Base-by-base conservation (phyloP, 2,329 filamentous ascomycete genomes). In the Fusarium domesticum region DNA sequence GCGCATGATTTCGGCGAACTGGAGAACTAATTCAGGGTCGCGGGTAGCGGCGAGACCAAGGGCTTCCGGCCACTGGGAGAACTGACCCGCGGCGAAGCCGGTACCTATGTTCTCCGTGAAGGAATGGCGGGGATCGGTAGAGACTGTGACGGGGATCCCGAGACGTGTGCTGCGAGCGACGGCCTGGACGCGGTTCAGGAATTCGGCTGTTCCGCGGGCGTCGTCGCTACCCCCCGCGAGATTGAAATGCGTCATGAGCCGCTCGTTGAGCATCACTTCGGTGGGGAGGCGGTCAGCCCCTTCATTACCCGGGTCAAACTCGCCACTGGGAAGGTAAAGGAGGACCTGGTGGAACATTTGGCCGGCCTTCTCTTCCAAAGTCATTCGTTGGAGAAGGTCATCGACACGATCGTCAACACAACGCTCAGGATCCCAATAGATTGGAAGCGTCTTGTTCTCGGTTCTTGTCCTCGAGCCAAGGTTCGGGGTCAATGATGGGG, bases 11-110 rank as follows among this genome's bases (percentile, higher is more conserved):
- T 77, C 69, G 6, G 70, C 74, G 39, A 78, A 78, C 14, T 59
- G 63, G 37, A 68, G 57, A 2, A 75, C 71, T 0, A 76, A 55
- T 1, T 67, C 61, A 0, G 70, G 59, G 14, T 71, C 68, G 3
- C 75, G 64, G 0, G 78, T 51, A 0, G 76, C 76, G 6, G 73
- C 75, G 7, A 79, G 58, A 0, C 76, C 76, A 6, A 77, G 54
- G 0, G 69, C 69, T 44, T 77, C 73, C 0, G 76, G 76, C 75
- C 76, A 78, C 42, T 74, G 69, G 0, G 71, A 75, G 48, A 79
- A 71, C 0, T 60, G 61, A 0, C 67, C 70, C 0, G 73, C 70
- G 0, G 57, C 55, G 45, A 72, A 71, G 0, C 68, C 70, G 3
- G 69, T 73, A 3, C 68, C 73, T 2, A 70, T 48, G 25, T 70